Conservation (phyloP, 1,284 basidiomycete genomes). For the Puccinia sorghi region DNA sequence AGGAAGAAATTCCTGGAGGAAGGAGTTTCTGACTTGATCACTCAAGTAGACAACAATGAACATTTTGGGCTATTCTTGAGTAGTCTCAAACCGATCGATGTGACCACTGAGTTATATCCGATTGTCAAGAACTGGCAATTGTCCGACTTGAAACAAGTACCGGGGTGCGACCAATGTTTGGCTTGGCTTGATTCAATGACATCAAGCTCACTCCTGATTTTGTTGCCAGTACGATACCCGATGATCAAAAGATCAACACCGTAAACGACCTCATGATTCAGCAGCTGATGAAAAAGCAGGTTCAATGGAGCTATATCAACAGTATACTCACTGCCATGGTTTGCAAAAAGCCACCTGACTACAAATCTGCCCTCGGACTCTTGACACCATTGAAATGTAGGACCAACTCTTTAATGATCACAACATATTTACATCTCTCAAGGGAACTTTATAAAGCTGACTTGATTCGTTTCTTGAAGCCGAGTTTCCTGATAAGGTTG, state of each 20-base stretch:
- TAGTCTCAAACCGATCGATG: slow-evolving; percentile 67
- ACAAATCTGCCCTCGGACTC: slow-evolving; percentile 77
- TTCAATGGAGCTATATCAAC: slow-evolving; percentile 79
- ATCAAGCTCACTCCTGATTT: neutral
- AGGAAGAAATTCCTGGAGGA: slow-evolving; percentile 68
- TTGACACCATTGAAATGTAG: slow-evolving; percentile 76
- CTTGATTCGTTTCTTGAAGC: slow-evolving; percentile 61
- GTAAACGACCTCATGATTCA: slow-evolving; percentile 77
- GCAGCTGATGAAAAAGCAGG: slow-evolving; percentile 69
- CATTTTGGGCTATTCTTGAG: slow-evolving; percentile 91
- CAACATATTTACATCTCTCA: neutral
- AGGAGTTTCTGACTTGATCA: slow-evolving; percentile 68
- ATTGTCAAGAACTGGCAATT: slow-evolving; percentile 33
- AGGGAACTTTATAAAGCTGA: neutral
- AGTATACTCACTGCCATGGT: slow-evolving; percentile 89
- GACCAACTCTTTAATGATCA: slow-evolving; percentile 6
- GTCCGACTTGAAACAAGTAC: neutral
- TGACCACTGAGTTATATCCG: slow-evolving; percentile 31
- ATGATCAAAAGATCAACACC: slow-evolving; percentile 64
- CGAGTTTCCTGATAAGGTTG: slow-evolving; percentile 72
- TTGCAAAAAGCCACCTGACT: slow-evolving; percentile 86
- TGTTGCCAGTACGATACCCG: slow-evolving; percentile 53
- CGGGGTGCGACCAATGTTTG: neutral
- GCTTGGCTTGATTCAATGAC: neutral
- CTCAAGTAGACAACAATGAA: slow-evolving; percentile 85